Conservation (phyloP, 805 yeast species). For the Ascoidea asiatica region DNA sequence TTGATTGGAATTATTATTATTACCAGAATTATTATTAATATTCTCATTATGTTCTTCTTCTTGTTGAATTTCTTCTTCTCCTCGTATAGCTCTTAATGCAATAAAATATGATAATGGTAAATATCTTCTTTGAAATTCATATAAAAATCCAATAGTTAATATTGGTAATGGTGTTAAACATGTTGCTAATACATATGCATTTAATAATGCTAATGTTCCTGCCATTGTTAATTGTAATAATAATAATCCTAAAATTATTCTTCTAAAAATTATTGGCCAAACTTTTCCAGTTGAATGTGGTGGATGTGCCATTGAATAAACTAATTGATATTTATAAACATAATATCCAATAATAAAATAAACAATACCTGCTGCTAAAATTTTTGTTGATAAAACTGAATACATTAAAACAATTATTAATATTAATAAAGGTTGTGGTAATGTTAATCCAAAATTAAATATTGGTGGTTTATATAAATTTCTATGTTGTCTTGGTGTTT, state of each 20-base stretch:
- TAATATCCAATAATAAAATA: conserved; percentile 79
- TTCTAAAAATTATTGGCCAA: conserved; percentile 81
- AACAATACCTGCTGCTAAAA: conserved; percentile 68
- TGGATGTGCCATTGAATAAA: conserved; percentile 86
- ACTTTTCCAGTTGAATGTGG: conserved; percentile 96
- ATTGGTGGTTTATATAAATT: conserved; percentile 76
- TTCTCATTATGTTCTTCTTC: conserved; percentile 1
- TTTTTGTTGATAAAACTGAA: conserved; percentile 81
- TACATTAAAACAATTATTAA: conserved; percentile 76
- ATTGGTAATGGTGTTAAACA: conserved; percentile 67
- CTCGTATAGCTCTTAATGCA: conserved; percentile 70
- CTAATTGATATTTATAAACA: conserved; percentile 81
- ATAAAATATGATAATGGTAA: conserved; percentile 74
- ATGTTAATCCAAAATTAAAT: conserved; percentile 79
- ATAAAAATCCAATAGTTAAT: conserved; percentile 47
- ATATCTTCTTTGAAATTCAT: conserved; percentile 73
- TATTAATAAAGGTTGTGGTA: conserved; percentile 85
- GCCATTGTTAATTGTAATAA: conserved; percentile 88
- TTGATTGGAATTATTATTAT: neutral
- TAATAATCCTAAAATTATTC: conserved; percentile 68
- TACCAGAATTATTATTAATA: neutral
- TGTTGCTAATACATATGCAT: conserved; percentile 65
- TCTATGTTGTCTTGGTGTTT: conserved; percentile 73
- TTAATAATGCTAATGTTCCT: conserved; percentile 73
- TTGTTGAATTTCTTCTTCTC: conserved; percentile 20